Conservation (phyloP, 306 rosid genomes). For the Cucumis melo region DNA sequence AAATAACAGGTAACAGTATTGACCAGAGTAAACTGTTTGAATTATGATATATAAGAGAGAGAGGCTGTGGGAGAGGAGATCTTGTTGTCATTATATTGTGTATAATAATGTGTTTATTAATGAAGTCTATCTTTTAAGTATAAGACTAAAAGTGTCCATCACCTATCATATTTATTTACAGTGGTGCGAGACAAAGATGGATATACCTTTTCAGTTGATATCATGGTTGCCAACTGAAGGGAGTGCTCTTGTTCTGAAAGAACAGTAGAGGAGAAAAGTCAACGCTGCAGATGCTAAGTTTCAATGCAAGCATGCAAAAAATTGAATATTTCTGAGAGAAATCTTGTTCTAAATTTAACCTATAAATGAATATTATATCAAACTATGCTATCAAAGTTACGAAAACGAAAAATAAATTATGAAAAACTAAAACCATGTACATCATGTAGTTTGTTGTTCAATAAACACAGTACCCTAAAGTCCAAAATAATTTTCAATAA, state of each 20-base stretch:
- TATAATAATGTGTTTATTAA: neutral
- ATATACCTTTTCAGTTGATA: constrained; percentile 48
- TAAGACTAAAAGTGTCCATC: neutral
- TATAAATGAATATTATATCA: neutral
- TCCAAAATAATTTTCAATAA: neutral
- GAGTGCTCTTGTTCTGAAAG: constrained; percentile 38
- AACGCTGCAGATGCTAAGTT: neutral
- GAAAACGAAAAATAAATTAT: no score
- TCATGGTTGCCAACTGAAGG: constrained; percentile 25
- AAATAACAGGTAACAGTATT: neutral
- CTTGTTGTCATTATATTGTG: neutral
- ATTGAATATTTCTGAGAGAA: no score
- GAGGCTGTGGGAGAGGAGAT: neutral
- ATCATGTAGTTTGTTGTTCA: neutral
- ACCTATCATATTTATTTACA: neutral
- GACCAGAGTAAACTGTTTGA: neutral
- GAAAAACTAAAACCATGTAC: neutral
- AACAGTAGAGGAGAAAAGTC: constrained; percentile 13
- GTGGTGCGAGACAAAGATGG: neutral
- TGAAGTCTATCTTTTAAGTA: neutral
- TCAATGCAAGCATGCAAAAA: no score
- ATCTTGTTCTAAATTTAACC: no score
- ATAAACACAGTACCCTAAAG: no score
- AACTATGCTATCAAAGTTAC: neutral
- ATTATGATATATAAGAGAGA: neutral